Base-by-base conservation (phyloP, 1,139 yeast genomes). In the Candida sanyaensis region DNA sequence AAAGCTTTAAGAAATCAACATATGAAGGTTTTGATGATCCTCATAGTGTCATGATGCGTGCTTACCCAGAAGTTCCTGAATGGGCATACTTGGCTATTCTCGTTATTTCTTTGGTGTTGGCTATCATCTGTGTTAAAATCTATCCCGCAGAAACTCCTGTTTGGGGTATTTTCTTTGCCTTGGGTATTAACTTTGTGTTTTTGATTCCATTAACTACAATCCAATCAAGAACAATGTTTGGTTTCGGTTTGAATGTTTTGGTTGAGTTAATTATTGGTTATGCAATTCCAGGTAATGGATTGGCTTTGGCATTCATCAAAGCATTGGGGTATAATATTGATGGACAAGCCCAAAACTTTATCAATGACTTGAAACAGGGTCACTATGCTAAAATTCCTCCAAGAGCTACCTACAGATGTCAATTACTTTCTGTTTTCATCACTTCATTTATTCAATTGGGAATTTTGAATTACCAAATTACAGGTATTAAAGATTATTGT, bases 361-460 rank as follows among this genome's bases (percentile, higher is more conserved):
- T 80, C 43, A 59, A 76, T 4, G 79, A 79, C 55, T 79, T 80
- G 62, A 83, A 83, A 62, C 60, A 74, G 68, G 86, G 80, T 9
- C 88, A 81, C 62, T 83, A 83, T 59, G 83, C 83, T 5, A 80
- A 78, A 51, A 61, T 84, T 41, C 83, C 87, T 11, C 88, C 88
- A 38, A 66, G 83, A 52, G 79, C 88, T 0, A 62, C 83, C 51
- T 84, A 83, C 68, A 71, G 86, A 55, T 76, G 79, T 30, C 88
- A 83, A 63, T 58, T 83, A 50, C 52, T 80, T 30, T 75, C 83
- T 21, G 66, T 71, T 5, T 50, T 63, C 24, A 50, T 77, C 43
- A 71, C 70, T 52, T 67, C 75, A 2, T 71, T 84, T 50, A 78
- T 82, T 11, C 68, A 76, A 44, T 64, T 83, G 37, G 87, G 79